Evolutionary conservation across 331 rosid genomes (phyloP), one percentile per base, ranked within the genome.

Genomic region (Rhamnella rubrinervis): DNA sequence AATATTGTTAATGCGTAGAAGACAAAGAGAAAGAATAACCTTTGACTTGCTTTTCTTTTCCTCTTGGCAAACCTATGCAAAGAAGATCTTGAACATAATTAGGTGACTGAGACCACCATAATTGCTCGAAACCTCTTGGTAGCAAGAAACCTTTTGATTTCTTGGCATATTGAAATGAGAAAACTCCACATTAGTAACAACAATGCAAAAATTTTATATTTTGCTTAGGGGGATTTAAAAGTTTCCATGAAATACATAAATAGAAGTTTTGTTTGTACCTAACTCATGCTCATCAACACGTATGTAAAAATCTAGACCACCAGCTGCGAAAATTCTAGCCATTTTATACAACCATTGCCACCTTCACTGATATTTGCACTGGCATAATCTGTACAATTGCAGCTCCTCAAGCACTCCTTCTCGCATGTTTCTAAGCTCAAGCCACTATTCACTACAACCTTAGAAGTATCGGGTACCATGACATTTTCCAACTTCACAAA

Each of bases 261-360:
- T 6, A 49, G 18, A 4, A n/a, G 2, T 49, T 2, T 18, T 7
- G 14, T 12, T 12, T 8, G 39, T 28, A 76, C 86, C 88, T 55
- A 86, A 49, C 61, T 74, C 85, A 58, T 53, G 6, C 3, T 75
- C 75, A 77, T 86, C 88, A 31, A 79, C 85, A 7, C 81, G 84
- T 0, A 86, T 60, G 9, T 60, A 79, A 3, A 86, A 70, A 57
- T 83, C 81, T 19, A 76, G 85, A 14, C 86, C 81, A 3, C 21
- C 72, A 49, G 71, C 8, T 1, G 70, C 16, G 19, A 15, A 82
- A 0, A 63, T 67, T 66, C 77, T 63, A 37, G 65, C 91, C 91
- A 83, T 14, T 63, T 68, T 39, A 83, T 20, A 47, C 91, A 86
- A 4, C 88, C 91, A 59, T 1, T 41, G 44, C 81, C 77, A 0